Base-by-base conservation (phyloP, 1,139 yeast genomes). In the Hansenula anomala region DNA sequence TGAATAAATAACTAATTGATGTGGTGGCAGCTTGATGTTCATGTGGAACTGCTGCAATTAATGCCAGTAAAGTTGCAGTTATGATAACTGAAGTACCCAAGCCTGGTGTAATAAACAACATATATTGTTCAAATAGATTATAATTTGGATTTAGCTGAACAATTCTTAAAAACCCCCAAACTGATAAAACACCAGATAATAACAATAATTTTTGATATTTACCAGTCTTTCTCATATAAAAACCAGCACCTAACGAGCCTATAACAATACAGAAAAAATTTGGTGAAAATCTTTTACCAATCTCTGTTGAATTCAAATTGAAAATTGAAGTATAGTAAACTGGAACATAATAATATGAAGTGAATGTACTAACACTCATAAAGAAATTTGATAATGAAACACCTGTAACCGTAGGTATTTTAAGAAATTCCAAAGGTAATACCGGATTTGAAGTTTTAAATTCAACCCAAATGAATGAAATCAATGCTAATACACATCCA, bases 11-110 rank as follows among this genome's bases (percentile, higher is more conserved):
- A 49, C 82, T 87, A 43, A 83, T 81, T 1, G 88, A 80, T 1
- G 92, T 83, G 0, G 86, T 75, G 8, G 83, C 74, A 6, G 90
- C 90, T 58, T 82, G 90, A 47, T 67, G 71, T 45, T 76, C 73
- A 15, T 64, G 59, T 8, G 81, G 80, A n/a, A 69, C 74, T 1
- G 76, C 68, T 0, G 88, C 79, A 42, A 83, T 80, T 61, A 83
- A 68, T 1, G 89, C 80, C 34, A 82, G 60, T 37, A 83, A 64
- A 0, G 89, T 78, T 13, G 82, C 73, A 0, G 90, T 83, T 47
- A 83, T 70, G 58, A 82, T 67, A 16, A 73, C 67, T 2, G 88
- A 69, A 44, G 73, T 73, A 6, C 83, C 84, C 34, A 76, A 58
- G 1, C 88, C 87, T 15, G 75, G 73, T 12, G 74, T 59, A 15